phyloP scores from a whole-genome alignment of 2,329 filamentous ascomycete genomes.

The Penicillium brasilianum region DNA sequence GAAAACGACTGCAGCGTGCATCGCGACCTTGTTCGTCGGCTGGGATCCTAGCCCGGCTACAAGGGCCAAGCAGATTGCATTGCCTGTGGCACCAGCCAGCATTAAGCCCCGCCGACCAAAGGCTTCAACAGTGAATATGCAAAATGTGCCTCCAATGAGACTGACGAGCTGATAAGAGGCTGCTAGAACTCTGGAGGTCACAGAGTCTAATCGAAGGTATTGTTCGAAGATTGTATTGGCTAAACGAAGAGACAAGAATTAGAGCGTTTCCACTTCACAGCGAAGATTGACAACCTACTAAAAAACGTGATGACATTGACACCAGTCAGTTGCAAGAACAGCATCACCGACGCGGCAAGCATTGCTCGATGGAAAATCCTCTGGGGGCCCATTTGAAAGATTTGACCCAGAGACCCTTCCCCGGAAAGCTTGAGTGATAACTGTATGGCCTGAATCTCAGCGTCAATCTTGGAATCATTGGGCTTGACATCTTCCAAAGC shows the following conservation, averaged over 20 bases:
- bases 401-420: slow-evolving; percentile 11
- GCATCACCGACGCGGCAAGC: slow-evolving; percentile 16
- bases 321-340: slow-evolving; percentile 24
- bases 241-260: slow-evolving; percentile 4
- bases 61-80: slow-evolving; percentile 20
- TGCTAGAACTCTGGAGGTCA: slow-evolving; percentile 19
- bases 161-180: slow-evolving; percentile 22
- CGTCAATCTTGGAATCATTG: slow-evolving; percentile 6
- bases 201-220: slow-evolving; percentile 17
- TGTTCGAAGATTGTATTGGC: slow-evolving; percentile 27
- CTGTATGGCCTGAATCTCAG: slow-evolving; percentile 18
- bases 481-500: slow-evolving; percentile 11
- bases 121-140: slow-evolving; percentile 23
- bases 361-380: slow-evolving; percentile 22
- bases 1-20: slow-evolving; percentile 18
- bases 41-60: slow-evolving; percentile 24
- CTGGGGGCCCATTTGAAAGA: slow-evolving; percentile 27
- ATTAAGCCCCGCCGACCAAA: slow-evolving; percentile 24
- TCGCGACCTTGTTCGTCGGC: slow-evolving; percentile 16
- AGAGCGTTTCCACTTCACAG: neutral
- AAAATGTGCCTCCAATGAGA: slow-evolving; percentile 20
- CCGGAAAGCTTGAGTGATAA: slow-evolving; percentile 17
- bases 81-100: slow-evolving; percentile 15
- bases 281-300: neutral
- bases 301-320: slow-evolving; percentile 25